Conservation (phyloP, 148 eudicot genomes). For the Linanthus parryae region DNA sequence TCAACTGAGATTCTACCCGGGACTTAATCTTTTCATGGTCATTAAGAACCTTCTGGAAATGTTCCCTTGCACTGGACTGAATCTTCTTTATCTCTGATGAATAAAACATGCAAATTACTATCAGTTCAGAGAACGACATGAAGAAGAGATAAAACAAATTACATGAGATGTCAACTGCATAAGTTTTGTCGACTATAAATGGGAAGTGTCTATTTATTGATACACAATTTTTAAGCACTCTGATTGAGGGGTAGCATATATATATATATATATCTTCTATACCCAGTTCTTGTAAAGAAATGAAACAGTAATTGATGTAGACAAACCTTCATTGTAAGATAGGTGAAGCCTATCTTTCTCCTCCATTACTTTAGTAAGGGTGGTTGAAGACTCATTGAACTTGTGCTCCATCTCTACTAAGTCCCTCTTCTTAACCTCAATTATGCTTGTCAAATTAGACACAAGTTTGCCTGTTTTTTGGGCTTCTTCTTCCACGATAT, state of each 20-base stretch:
- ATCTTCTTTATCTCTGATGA: slow-evolving; percentile 72
- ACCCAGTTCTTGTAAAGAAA: no score
- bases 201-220: no score
- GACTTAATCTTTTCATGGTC: slow-evolving; percentile 80
- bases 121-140: no score
- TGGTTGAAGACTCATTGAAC: slow-evolving; percentile 44
- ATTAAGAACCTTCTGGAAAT: slow-evolving; percentile 71
- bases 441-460: slow-evolving; percentile 48
- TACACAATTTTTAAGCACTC: no score
- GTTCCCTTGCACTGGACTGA: slow-evolving; percentile 67
- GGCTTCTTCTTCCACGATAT: slow-evolving; percentile 64
- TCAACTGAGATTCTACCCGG: slow-evolving; percentile 62
- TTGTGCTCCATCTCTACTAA: slow-evolving; percentile 50
- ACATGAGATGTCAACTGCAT: no score
- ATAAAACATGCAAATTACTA: slow-evolving; percentile 22
- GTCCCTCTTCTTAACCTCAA: slow-evolving; percentile 58
- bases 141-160: no score
- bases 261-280: no score
- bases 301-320: no score
- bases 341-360: slow-evolving; percentile 87
- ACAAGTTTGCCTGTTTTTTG: slow-evolving; percentile 65
- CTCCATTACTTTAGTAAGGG: slow-evolving; percentile 41
- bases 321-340: slow-evolving; percentile 69
- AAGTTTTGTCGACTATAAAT: no score
- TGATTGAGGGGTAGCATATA: no score